phyloP scores from a whole-genome alignment of 495 filamentous ascomycete genomes.

The Gamarada debralockiae region DNA sequence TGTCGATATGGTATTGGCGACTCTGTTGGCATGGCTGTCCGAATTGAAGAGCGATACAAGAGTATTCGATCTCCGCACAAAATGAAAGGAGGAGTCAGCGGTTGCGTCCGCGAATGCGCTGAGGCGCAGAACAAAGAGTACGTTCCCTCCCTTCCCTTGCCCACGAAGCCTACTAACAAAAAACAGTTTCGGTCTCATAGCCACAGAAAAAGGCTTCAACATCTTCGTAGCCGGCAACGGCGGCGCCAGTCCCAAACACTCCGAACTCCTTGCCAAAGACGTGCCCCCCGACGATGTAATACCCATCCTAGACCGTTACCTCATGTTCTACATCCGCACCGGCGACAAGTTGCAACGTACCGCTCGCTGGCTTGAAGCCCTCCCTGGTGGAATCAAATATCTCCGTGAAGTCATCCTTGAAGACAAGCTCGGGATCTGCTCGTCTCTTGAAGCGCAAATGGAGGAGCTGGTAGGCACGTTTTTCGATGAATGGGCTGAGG shows the following conservation, averaged over 20 bases:
- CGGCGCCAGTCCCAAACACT: constrained; percentile 81
- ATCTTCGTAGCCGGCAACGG: constrained; percentile 93
- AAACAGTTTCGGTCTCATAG: constrained; percentile 81
- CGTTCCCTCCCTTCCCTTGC: constrained; percentile 23
- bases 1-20: constrained; percentile 92
- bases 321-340: constrained; percentile 96
- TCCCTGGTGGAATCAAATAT: constrained; percentile 85
- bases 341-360: constrained; percentile 94
- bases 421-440: constrained; percentile 85
- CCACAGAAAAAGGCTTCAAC: constrained; percentile 94
- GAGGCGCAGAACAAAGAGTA: constrained; percentile 96
- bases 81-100: constrained; percentile 89
- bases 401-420: constrained; percentile 80
- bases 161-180: constrained; percentile 3
- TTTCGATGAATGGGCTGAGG: constrained; percentile 95
- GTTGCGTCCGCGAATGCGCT: constrained; percentile 91
- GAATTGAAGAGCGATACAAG: constrained; percentile 93
- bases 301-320: constrained; percentile 84
- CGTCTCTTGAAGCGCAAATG: constrained; percentile 88
- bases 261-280: constrained; percentile 87
- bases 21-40: constrained; percentile 94
- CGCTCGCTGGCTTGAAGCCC: constrained; percentile 84
- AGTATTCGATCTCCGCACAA: constrained; percentile 88
- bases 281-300: constrained; percentile 82
- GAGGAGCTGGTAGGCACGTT: constrained; percentile 80